Evolutionary conservation across 2,329 filamentous ascomycete species (phyloP).

Genomic region (Fusarium abutilonis): DNA sequence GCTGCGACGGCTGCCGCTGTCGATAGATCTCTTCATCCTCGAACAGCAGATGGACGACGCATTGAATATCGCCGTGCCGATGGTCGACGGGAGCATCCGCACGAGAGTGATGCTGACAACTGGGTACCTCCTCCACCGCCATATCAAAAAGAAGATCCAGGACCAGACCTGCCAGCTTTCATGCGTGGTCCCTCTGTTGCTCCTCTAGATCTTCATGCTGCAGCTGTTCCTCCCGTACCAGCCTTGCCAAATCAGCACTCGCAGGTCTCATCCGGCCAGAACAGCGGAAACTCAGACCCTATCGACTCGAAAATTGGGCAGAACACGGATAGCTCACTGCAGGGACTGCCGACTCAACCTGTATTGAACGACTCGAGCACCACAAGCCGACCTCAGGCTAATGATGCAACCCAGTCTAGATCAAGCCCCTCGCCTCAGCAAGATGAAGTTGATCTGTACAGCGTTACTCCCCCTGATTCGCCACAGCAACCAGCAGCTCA

Average conservation of each 20-base stretch:
- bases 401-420: slow-evolving; percentile 44
- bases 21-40: slow-evolving; percentile 73
- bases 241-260: slow-evolving; percentile 14
- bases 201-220: slow-evolving; percentile 46
- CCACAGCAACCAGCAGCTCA: slow-evolving; percentile 43
- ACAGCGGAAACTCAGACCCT: background rate
- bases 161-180: slow-evolving; percentile 63
- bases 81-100: slow-evolving; percentile 76
- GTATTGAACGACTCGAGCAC: slow-evolving; percentile 51
- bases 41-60: slow-evolving; percentile 62
- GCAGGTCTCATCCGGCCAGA: background rate
- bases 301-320: slow-evolving; percentile 18
- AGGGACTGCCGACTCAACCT: slow-evolving; percentile 47
- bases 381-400: slow-evolving; percentile 39
- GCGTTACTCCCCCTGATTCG: slow-evolving; percentile 58
- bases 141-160: slow-evolving; percentile 73
- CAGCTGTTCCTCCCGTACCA: slow-evolving; percentile 33
- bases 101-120: slow-evolving; percentile 88
- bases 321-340: slow-evolving; percentile 12
- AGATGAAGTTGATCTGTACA: slow-evolving; percentile 57
- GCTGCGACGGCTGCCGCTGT: slow-evolving; percentile 81
- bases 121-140: slow-evolving; percentile 89
- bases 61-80: slow-evolving; percentile 75
- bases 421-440: slow-evolving; percentile 47
- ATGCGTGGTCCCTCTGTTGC: slow-evolving; percentile 60